Percentiles rank a stretch among this genome's conserved stretches.
Conservation (phyloP, 2,329 filamentous ascomycete genomes). For the Trichoderma koningii region DNA sequence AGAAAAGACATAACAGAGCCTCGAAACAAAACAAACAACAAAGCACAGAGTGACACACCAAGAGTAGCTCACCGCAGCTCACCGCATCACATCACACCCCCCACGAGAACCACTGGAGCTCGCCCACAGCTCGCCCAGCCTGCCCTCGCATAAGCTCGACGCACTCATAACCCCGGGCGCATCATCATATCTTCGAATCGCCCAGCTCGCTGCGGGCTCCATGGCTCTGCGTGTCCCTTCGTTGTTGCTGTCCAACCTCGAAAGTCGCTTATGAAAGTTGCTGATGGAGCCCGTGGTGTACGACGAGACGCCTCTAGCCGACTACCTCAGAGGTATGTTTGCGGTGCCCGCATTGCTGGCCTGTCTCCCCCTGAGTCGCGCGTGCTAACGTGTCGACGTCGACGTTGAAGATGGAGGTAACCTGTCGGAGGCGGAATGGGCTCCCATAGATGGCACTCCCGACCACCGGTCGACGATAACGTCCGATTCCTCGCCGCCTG, state of each 20-base stretch:
- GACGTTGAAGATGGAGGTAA: slow-evolving; percentile 51
- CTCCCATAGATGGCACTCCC: slow-evolving; percentile 42
- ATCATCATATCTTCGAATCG: slow-evolving; percentile 4
- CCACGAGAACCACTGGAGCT: background rate
- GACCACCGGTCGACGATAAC: slow-evolving; percentile 37
- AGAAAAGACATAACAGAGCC: slow-evolving; percentile 16
- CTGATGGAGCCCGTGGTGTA: slow-evolving; percentile 81
- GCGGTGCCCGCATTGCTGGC: background rate
- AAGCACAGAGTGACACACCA: slow-evolving; percentile 1
- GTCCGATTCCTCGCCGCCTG: slow-evolving; percentile 47
- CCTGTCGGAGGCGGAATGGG: slow-evolving; percentile 51
- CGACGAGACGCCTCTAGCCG: slow-evolving; percentile 83
- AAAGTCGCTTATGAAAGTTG: slow-evolving; percentile 30
- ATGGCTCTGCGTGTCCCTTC: slow-evolving; percentile 38
- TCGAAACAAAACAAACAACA: slow-evolving; percentile 7
- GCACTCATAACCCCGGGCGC: background rate
- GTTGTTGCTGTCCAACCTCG: slow-evolving; percentile 34
- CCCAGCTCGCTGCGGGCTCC: slow-evolving; percentile 29
- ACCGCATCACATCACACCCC: background rate
- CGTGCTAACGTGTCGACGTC: slow-evolving; percentile 17
- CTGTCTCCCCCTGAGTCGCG: slow-evolving; percentile 11
- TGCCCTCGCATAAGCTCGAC: background rate
- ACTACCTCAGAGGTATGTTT: slow-evolving; percentile 78
- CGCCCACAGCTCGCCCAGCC: too few relatives aligned
- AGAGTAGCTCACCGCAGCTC: background rate